Evolutionary conservation across 1,284 basidiomycete genomes (phyloP).

Genomic region (Phylloboletellus chloephorus): DNA sequence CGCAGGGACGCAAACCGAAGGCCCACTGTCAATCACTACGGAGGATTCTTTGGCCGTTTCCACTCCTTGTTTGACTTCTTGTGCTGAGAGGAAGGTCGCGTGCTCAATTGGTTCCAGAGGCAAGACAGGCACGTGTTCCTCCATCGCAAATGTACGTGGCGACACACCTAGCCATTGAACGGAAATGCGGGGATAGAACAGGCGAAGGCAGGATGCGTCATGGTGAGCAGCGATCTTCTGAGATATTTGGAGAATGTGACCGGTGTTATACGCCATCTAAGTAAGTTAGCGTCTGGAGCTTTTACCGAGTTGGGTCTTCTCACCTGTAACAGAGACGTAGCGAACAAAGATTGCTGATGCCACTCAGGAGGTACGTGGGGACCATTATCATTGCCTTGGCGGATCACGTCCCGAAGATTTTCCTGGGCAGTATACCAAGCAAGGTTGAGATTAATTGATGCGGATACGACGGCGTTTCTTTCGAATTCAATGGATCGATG

Average conservation of each 20-base stretch:
- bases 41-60: conserved; percentile 8
- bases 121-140: conserved; percentile 32
- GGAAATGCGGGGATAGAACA: conserved; percentile 44
- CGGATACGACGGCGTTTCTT: conserved; percentile 25
- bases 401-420: conserved; percentile 28
- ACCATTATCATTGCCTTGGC: conserved; percentile 9
- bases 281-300: background rate
- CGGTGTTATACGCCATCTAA: conserved; percentile 45
- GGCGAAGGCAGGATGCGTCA: conserved; percentile 33
- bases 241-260: conserved; percentile 34
- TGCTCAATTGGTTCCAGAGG: conserved; percentile 20
- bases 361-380: conserved; percentile 28
- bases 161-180: conserved; percentile 46
- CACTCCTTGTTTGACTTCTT: conserved; percentile 25
- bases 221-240: conserved; percentile 34
- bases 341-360: conserved; percentile 33
- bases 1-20: background rate
- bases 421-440: conserved; percentile 33
- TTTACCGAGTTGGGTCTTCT: conserved; percentile 5
- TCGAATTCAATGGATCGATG: conserved; percentile 24
- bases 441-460: conserved; percentile 28
- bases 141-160: conserved; percentile 36
- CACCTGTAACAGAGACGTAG: conserved; percentile 45
- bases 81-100: conserved; percentile 9
- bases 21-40: background rate